These are phyloP conservation scores for Inga oerstediana DNA, from an alignment of 306 rosid genomes.

Conservation along the genomic window DNA sequence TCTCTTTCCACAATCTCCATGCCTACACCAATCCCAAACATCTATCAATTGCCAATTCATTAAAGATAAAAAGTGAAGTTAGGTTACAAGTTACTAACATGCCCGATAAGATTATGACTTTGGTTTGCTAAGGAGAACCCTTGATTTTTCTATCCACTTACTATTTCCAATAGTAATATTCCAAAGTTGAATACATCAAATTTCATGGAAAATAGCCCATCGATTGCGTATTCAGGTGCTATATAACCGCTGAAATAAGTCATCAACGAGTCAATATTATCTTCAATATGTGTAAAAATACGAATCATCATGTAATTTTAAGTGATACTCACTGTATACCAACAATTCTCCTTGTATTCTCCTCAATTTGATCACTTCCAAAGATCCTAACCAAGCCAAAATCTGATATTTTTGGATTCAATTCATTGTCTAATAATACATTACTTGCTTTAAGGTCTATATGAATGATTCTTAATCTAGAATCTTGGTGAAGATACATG, in stretches of 20 bases:
- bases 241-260: background rate
- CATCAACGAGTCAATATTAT: background rate
- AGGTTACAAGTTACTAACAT: background rate
- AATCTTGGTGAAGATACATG: background rate
- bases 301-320: background rate
- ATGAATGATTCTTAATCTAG: background rate
- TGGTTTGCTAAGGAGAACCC: background rate
- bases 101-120: background rate
- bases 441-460: background rate
- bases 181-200: background rate
- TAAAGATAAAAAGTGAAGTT: background rate
- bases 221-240: background rate
- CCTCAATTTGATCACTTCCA: background rate
- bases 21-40: background rate
- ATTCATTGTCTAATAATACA: background rate
- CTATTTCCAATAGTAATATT: background rate
- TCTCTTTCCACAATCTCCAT: constrained; percentile 38
- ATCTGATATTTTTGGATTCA: background rate
- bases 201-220: background rate
- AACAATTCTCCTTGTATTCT: background rate
- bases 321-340: background rate
- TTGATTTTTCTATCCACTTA: background rate
- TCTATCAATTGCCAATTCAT: background rate
- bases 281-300: background rate
- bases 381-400: background rate